phyloP scores from a whole-genome alignment of 805 yeast genomes.

The Babjeviella inositovora region DNA sequence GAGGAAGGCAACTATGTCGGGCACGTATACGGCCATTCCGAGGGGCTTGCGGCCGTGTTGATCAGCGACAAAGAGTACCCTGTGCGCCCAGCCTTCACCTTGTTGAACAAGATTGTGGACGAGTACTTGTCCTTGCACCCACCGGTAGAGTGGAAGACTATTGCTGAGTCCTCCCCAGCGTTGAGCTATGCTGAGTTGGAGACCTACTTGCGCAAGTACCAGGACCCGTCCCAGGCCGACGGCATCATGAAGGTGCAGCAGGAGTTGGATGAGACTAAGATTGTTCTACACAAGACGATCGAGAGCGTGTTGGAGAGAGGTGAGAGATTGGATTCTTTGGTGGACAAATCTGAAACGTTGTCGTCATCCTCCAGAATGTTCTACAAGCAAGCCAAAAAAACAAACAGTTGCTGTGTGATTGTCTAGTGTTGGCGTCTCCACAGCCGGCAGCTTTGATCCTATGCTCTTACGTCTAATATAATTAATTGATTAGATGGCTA shows the following conservation, averaged over 20 bases:
- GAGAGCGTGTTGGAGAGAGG: constrained; percentile 92
- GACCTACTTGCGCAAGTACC: constrained; percentile 66
- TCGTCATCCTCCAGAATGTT: constrained; percentile 83
- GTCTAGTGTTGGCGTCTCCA: too few species aligned
- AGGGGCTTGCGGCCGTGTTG: constrained; percentile 83
- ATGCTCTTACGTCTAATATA: too few species aligned
- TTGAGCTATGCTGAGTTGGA: constrained; percentile 47
- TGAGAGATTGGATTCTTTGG: constrained; percentile 85
- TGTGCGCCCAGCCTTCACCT: constrained; percentile 88
- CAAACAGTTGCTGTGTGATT: constrained; percentile 15
- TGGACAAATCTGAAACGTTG: constrained; percentile 89
- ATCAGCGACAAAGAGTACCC: constrained; percentile 95
- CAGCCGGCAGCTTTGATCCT: too few species aligned
- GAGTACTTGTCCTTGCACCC: constrained; percentile 82
- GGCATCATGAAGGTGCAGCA: constrained; percentile 94
- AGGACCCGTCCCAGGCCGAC: constrained; percentile 95
- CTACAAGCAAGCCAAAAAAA: constrained; percentile 91
- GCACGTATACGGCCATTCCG: constrained; percentile 79
- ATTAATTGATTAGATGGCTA: too few species aligned
- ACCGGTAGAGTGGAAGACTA: constrained; percentile 44
- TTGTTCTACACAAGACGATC: constrained; percentile 88
- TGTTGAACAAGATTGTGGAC: constrained; percentile 79
- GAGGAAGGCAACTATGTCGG: constrained; percentile 88
- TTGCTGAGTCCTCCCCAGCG: constrained; percentile 23
- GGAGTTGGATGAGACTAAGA: constrained; percentile 94